Percentiles rank a stretch among this genome's conserved stretches.
Conservation (phyloP, 2,329 filamentous ascomycete species). For the Aspergillus pseudoglaucus region DNA sequence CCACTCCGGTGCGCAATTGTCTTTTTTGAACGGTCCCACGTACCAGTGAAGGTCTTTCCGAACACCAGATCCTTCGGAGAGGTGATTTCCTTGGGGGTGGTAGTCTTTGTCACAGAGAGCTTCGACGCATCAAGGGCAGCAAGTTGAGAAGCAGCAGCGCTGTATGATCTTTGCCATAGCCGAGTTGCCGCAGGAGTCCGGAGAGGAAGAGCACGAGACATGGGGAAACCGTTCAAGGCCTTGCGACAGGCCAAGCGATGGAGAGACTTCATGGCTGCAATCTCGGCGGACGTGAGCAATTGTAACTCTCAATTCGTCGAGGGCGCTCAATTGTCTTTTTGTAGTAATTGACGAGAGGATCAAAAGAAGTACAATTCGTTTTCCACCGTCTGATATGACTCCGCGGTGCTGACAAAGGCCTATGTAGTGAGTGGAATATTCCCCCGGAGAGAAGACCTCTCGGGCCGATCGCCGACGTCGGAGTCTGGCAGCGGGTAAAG, state of each 20-base stretch:
- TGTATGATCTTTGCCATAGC: constrained; percentile 47
- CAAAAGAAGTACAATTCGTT: too few relatives aligned
- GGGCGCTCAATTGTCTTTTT: neutral
- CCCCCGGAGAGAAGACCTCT: neutral
- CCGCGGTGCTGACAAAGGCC: neutral
- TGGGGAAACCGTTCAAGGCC: constrained; percentile 20
- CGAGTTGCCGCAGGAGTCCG: constrained; percentile 23
- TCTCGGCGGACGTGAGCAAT: neutral
- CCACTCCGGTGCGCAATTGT: neutral
- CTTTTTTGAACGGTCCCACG: neutral
- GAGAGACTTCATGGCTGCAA: constrained; percentile 25
- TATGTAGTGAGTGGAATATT: neutral
- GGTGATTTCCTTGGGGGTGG: constrained; percentile 64
- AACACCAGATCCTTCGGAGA: constrained; percentile 82
- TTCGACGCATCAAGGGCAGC: constrained; percentile 69
- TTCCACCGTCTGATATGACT: too few relatives aligned
- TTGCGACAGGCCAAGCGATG: constrained; percentile 29
- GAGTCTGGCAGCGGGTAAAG: neutral
- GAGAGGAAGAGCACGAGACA: constrained; percentile 15
- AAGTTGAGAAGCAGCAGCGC: constrained; percentile 37
- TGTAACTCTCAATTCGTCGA: neutral
- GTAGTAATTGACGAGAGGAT: too few relatives aligned
- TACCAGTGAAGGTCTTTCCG: constrained; percentile 84
- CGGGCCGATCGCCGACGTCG: constrained; percentile 4
- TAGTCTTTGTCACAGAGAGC: constrained; percentile 68